Evolutionary conservation across 2,329 filamentous ascomycete genomes (phyloP).

Genomic region (Colletotrichum brevisporum): DNA sequence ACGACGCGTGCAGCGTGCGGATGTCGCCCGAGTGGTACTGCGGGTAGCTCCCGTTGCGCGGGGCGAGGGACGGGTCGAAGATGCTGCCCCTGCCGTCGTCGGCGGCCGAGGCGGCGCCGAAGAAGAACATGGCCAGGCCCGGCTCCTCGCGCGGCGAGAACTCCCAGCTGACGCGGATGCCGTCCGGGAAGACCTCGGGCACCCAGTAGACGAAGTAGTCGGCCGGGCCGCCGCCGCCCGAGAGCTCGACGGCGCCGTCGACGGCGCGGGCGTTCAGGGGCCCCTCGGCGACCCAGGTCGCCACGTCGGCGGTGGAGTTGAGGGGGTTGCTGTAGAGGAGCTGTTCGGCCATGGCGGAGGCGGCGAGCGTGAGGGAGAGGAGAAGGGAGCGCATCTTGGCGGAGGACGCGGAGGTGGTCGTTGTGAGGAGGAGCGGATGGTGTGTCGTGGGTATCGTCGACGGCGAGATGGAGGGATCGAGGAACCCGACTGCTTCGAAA

Average conservation of each 20-base stretch:
- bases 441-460: not conserved
- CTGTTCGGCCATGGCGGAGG: conserved; percentile 42
- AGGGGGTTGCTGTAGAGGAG: conserved; percentile 50
- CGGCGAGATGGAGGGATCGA: too few species aligned
- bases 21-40: conserved; percentile 45
- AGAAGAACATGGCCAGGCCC: conserved; percentile 52
- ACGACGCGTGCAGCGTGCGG: conserved; percentile 43
- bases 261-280: conserved; percentile 45
- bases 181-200: conserved; percentile 49
- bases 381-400: conserved; percentile 14
- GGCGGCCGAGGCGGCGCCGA: conserved; percentile 47
- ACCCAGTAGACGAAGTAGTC: conserved; percentile 52
- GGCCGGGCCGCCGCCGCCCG: conserved; percentile 44
- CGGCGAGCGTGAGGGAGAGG: conserved; percentile 17
- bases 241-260: conserved; percentile 47
- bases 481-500: not conserved
- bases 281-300: conserved; percentile 49
- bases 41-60: conserved; percentile 45
- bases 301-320: conserved; percentile 45
- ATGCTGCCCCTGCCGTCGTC: conserved; percentile 44
- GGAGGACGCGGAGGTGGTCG: not conserved
- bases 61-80: conserved; percentile 46
- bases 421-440: not conserved
- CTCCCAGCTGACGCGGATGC: conserved; percentile 50
- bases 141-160: conserved; percentile 49